Evolutionary conservation across 2,329 filamentous ascomycete species (phyloP).

Genomic region (Ophiosphaerella herpotricha): DNA sequence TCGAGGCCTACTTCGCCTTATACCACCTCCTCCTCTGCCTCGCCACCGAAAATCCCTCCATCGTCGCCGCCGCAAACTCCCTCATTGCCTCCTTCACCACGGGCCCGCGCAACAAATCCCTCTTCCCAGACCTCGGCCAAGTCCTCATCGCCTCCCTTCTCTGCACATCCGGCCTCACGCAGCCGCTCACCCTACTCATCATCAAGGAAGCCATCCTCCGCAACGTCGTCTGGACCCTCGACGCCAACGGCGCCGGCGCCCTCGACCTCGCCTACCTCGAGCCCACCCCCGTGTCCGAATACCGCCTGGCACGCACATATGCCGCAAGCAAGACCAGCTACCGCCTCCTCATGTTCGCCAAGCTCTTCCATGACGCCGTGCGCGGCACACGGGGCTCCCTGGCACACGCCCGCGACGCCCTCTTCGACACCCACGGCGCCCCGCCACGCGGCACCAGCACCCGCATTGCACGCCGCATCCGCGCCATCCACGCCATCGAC

Average conservation of each 20-base stretch:
- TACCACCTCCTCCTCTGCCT: slow-evolving; percentile 58
- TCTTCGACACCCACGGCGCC: slow-evolving; percentile 55
- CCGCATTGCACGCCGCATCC: slow-evolving; percentile 50
- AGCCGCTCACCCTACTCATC: slow-evolving; percentile 48
- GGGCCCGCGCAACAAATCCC: slow-evolving; percentile 48
- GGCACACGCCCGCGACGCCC: slow-evolving; percentile 48
- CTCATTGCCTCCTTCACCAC: slow-evolving; percentile 47
- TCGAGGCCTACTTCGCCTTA: slow-evolving; percentile 58
- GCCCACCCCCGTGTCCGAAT: slow-evolving; percentile 46
- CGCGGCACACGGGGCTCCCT: slow-evolving; percentile 46
- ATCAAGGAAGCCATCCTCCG: slow-evolving; percentile 57
- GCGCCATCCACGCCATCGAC: slow-evolving; percentile 50
- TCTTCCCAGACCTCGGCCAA: slow-evolving; percentile 56
- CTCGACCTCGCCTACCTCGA: slow-evolving; percentile 56
- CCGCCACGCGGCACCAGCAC: slow-evolving; percentile 50
- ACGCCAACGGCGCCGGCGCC: slow-evolving; percentile 39
- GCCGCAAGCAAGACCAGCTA: slow-evolving; percentile 54
- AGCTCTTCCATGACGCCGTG: slow-evolving; percentile 55
- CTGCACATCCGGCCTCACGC: slow-evolving; percentile 49
- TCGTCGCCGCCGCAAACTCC: slow-evolving; percentile 50
- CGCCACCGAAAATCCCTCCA: slow-evolving; percentile 43
- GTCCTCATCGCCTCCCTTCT: slow-evolving; percentile 56
- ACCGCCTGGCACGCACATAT: slow-evolving; percentile 56
- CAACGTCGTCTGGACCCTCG: slow-evolving; percentile 59
- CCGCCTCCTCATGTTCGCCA: slow-evolving; percentile 59